Conservation (phyloP, 148 eudicot genomes). For the Talinum fruticosum region DNA sequence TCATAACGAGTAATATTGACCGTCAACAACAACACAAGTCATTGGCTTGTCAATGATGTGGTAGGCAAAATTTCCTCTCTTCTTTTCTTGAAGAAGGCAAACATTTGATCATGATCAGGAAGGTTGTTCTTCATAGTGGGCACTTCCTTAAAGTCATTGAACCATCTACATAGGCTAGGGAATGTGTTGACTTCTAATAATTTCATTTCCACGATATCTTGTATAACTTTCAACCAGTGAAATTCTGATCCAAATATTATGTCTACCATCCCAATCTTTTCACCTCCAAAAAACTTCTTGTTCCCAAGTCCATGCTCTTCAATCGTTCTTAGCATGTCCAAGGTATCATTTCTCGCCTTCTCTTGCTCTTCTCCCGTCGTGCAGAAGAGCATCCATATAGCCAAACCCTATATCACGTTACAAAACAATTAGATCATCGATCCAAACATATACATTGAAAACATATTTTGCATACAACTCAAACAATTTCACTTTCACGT, state of each 20-base stretch:
- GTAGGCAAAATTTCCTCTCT: neutral
- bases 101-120: slow-evolving; percentile 20
- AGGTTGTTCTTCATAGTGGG: slow-evolving; percentile 9
- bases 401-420: neutral
- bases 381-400: slow-evolving; percentile 14
- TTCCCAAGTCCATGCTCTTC: slow-evolving; percentile 28
- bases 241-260: slow-evolving; percentile 17
- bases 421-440: too few species aligned
- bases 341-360: slow-evolving; percentile 22
- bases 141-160: slow-evolving; percentile 15
- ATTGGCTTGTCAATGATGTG: neutral
- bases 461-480: too few species aligned
- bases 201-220: slow-evolving; percentile 4
- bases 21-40: neutral
- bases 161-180: slow-evolving; percentile 19
- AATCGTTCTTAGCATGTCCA: slow-evolving; percentile 21
- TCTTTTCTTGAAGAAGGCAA: slow-evolving; percentile 2
- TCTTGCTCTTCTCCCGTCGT: slow-evolving; percentile 22
- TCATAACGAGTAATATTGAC: too few species aligned
- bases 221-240: slow-evolving; percentile 27
- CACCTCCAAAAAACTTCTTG: slow-evolving; percentile 25
- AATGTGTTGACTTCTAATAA: slow-evolving; percentile 13
- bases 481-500: too few species aligned
- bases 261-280: slow-evolving; percentile 22
- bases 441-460: too few species aligned